A percentile compares a stretch with the other conserved stretches of the same genome.
Evolutionary conservation across 495 filamentous ascomycete genomes (phyloP).

Genomic region (Eremomyces bilateralis): DNA sequence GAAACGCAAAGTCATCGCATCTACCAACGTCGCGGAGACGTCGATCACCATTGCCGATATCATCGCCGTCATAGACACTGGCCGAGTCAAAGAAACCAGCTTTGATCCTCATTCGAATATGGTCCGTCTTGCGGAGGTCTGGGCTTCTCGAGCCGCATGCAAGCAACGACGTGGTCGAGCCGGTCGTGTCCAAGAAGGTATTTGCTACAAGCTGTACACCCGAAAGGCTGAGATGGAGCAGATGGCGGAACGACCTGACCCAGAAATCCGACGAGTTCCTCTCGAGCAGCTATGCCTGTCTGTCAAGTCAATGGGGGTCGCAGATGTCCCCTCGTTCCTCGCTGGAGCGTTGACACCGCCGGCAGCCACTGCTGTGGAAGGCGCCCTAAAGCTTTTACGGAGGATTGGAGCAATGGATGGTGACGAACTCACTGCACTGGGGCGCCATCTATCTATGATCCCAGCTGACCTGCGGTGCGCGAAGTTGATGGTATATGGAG

Average conservation of each 20-base stretch:
- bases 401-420: conserved; percentile 77
- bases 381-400: conserved; percentile 52
- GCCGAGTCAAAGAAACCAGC: conserved; percentile 86
- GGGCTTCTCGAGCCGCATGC: conserved; percentile 85
- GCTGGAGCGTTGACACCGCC: conserved; percentile 76
- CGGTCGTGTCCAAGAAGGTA: conserved; percentile 71
- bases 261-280: conserved; percentile 80
- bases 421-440: conserved; percentile 60
- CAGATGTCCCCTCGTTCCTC: conserved; percentile 59
- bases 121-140: conserved; percentile 81
- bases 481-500: conserved; percentile 89
- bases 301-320: conserved; percentile 82
- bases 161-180: conserved; percentile 93
- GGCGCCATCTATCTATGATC: conserved; percentile 78
- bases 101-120: conserved; percentile 87
- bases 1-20: conserved; percentile 75
- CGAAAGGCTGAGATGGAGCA: conserved; percentile 49
- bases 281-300: conserved; percentile 87
- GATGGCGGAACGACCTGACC: conserved; percentile 80
- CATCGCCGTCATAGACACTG: conserved; percentile 88
- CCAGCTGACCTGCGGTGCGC: conserved; percentile 82
- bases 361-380: conserved; percentile 60
- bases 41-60: conserved; percentile 97
- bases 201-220: conserved; percentile 92
- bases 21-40: conserved; percentile 93